Evolutionary conservation across 1,284 basidiomycete species (phyloP).

Genomic region (Puccinia hordei): DNA sequence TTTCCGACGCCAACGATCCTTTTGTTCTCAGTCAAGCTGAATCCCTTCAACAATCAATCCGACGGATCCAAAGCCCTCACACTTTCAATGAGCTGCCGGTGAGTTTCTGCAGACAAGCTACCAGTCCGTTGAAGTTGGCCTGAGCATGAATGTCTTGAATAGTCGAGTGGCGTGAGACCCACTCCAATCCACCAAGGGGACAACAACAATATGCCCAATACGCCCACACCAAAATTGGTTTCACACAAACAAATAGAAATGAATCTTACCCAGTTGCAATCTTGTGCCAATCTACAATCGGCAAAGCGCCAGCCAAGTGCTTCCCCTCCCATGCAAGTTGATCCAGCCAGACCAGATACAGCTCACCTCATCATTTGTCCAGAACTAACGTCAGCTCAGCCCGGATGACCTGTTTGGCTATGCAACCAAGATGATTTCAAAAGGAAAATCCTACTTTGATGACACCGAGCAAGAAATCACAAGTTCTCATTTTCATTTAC

Average conservation of each 20-base stretch:
- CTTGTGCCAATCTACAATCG: neutral
- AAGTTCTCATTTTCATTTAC: no score
- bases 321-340: neutral
- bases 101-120: neutral
- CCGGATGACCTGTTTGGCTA: no score
- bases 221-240: no score
- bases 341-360: neutral
- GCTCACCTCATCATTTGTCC: no score
- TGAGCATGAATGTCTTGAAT: neutral
- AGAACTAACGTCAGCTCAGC: no score
- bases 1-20: constrained; percentile 14
- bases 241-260: no score
- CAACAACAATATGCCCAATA: no score
- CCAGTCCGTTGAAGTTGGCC: neutral
- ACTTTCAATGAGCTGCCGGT: neutral
- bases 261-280: constrained; percentile 24
- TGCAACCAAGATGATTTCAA: no score
- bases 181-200: no score
- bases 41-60: constrained; percentile 22
- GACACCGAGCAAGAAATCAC: no score
- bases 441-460: no score
- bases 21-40: constrained; percentile 34
- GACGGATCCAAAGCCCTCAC: constrained; percentile 31
- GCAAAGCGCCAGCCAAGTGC: neutral
- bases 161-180: no score